Percentiles rank a stretch among this genome's conserved stretches.
Evolutionary conservation across 2,329 filamentous ascomycete species (phyloP).

Genomic region (Fusarium cyanostomum): DNA sequence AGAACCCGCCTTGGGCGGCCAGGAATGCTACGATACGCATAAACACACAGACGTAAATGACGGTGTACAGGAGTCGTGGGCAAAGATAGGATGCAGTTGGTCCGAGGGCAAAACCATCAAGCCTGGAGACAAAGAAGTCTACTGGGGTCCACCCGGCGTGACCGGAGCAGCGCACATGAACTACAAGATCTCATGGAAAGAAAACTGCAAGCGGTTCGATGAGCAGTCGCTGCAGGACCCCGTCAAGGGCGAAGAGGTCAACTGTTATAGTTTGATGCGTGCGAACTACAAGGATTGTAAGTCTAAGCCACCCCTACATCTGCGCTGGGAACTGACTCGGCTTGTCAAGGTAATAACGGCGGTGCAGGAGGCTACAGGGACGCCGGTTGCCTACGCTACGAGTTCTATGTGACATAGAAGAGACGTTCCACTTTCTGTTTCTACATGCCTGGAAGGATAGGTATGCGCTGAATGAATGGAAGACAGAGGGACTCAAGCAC

Average conservation of each 20-base stretch:
- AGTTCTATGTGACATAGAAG: conserved; percentile 3
- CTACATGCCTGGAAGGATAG: too few relatives aligned
- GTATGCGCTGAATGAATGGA: too few relatives aligned
- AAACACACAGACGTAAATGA: neutral
- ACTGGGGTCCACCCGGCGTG: neutral
- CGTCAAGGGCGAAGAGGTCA: neutral
- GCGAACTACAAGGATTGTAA: neutral
- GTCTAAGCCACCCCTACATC: neutral
- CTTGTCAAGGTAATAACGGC: neutral
- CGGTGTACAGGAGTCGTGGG: neutral
- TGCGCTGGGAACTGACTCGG: neutral
- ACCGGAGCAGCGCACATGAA: neutral
- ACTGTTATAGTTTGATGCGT: neutral
- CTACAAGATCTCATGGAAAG: conserved; percentile 1
- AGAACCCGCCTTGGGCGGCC: neutral
- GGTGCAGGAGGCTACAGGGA: conserved; percentile 5
- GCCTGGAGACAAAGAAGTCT: neutral
- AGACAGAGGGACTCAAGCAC: too few relatives aligned
- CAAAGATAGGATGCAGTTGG: neutral
- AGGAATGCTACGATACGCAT: neutral
- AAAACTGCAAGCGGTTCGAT: neutral
- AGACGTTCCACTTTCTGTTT: too few relatives aligned
- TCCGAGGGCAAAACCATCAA: neutral
- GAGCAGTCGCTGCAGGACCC: neutral
- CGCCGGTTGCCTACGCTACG: neutral